Evolutionary conservation across 352 stramenopile species (phyloP).

Genomic region (Phytophthora tentaculata): DNA sequence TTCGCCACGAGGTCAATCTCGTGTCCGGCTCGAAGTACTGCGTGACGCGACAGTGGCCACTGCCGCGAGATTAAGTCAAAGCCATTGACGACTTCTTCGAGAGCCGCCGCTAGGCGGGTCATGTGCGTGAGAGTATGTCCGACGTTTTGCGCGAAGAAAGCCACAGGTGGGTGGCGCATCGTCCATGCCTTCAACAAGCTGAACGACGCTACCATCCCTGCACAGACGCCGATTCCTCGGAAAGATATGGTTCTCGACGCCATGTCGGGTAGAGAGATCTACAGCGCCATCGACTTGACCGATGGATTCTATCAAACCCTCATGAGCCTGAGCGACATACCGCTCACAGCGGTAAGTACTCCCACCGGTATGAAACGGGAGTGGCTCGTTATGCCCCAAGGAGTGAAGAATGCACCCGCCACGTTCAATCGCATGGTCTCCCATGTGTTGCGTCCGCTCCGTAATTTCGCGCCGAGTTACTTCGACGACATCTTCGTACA

Average conservation of each 20-base stretch:
- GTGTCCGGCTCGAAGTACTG: neutral
- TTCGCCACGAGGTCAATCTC: neutral
- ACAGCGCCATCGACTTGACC: constrained; percentile 10
- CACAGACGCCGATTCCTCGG: constrained; percentile 1
- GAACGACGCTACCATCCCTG: constrained; percentile 1
- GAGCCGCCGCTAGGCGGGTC: neutral
- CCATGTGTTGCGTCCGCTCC: neutral
- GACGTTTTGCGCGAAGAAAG: neutral
- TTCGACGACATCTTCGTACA: constrained; percentile 3
- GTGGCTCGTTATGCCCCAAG: constrained; percentile 37
- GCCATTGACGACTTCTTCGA: neutral
- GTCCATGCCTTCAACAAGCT: neutral
- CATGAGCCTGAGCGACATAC: constrained; percentile 21
- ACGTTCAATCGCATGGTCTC: neutral
- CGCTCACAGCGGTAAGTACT: constrained; percentile 32
- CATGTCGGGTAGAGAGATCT: constrained; percentile 1
- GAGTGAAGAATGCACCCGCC: neutral
- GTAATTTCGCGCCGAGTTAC: neutral
- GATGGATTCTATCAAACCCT: constrained; percentile 27
- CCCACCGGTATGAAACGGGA: constrained; percentile 41
- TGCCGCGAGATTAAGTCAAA: neutral
- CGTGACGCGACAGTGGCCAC: neutral
- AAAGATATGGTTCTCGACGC: constrained; percentile 6
- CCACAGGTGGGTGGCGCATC: constrained; percentile 1
- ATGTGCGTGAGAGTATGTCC: neutral